Evolutionary conservation across 441 rosid genomes (phyloP).

Genomic region (Gossypium lobatum): DNA sequence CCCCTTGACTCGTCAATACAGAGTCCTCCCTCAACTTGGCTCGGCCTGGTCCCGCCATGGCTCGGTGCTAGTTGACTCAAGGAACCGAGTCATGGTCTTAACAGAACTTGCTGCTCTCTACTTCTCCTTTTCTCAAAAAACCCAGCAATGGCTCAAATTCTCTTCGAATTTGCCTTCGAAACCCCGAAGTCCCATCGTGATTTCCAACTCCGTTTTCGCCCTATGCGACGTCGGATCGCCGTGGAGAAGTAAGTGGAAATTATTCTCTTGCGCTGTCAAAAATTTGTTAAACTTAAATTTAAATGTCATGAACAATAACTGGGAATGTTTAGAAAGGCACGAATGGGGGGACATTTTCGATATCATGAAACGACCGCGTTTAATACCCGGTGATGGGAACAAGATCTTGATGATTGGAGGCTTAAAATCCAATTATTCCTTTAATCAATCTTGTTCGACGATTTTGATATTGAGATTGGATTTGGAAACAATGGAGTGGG

Average conservation of each 20-base stretch:
- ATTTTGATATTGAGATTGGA: conserved; percentile 69
- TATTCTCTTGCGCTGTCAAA: conserved; percentile 47
- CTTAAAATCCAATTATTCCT: conserved; percentile 55
- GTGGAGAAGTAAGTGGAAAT: conserved; percentile 85
- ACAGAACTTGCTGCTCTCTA: conserved; percentile 68
- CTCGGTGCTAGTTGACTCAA: conserved; percentile 60
- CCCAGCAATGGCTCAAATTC: conserved; percentile 57
- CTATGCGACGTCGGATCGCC: conserved; percentile 86
- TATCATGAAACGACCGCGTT: conserved; percentile 70
- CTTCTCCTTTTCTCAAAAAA: conserved; percentile 33
- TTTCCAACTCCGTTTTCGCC: conserved; percentile 55
- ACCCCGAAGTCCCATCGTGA: conserved; percentile 69
- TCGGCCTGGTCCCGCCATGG: conserved; percentile 92
- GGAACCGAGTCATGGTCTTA: conserved; percentile 63
- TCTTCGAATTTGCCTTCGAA: conserved; percentile 81
- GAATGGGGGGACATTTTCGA: conserved; percentile 87
- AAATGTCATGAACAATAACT: conserved; percentile 33
- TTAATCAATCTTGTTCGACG: conserved; percentile 72
- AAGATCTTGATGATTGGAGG: conserved; percentile 74
- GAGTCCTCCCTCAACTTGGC: conserved; percentile 70
- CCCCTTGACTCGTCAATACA: conserved; percentile 64
- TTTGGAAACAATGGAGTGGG: conserved; percentile 77
- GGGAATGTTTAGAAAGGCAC: conserved; percentile 68
- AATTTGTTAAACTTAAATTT: conserved; percentile 27
- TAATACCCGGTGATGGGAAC: conserved; percentile 52